Evolutionary conservation across 1,284 basidiomycete species (phyloP).

Genomic region (Hemileia vastatrix): DNA sequence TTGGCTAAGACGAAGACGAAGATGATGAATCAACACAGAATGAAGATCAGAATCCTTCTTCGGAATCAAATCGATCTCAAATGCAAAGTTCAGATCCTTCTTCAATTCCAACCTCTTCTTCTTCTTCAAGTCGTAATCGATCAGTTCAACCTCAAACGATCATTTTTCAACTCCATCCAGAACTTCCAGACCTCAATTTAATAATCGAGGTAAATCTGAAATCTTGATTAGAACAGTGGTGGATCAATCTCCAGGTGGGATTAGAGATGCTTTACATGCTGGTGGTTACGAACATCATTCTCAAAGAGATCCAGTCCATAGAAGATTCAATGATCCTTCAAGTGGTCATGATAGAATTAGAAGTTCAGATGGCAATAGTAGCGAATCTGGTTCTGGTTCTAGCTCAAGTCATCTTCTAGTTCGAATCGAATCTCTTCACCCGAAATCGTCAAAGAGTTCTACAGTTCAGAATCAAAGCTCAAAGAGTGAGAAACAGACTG

Average conservation of each 20-base stretch:
- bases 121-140: too few relatives aligned
- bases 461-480: constrained; percentile 16
- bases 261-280: constrained; percentile 34
- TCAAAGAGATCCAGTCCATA: constrained; percentile 29
- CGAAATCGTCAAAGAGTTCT: constrained; percentile 15
- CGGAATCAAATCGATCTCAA: too few relatives aligned
- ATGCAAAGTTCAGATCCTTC: not conserved
- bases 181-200: not conserved
- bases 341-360: not conserved
- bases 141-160: not conserved
- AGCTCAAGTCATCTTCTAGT: constrained; percentile 14
- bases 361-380: not conserved
- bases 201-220: not conserved
- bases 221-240: constrained; percentile 26
- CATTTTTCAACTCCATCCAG: too few relatives aligned
- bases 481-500: not conserved
- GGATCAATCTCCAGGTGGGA: constrained; percentile 30
- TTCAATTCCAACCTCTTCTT: not conserved
- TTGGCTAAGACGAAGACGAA: not conserved
- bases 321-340: constrained; percentile 23
- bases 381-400: constrained; percentile 6
- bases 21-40: not conserved
- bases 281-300: constrained; percentile 35
- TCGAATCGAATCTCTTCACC: constrained; percentile 24
- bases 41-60: not conserved